A percentile compares a stretch with the other conserved stretches of the same genome.
Conservation (phyloP, 768 basidiomycete genomes). For the Russula compacta region DNA sequence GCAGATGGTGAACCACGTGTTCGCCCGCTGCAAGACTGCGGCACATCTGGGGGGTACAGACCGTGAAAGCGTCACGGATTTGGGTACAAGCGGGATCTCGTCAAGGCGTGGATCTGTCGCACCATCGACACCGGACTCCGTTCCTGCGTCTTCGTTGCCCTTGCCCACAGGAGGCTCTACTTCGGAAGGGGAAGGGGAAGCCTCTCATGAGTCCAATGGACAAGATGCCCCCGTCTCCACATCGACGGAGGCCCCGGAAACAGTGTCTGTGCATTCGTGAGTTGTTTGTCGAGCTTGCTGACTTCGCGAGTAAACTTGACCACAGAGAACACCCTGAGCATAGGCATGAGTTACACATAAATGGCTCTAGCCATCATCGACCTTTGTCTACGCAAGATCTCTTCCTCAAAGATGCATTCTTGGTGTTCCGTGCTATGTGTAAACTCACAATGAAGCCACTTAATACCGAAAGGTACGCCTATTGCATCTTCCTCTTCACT, state of each 20-base stretch:
- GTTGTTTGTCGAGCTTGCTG: background rate
- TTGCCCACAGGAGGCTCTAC: slow-evolving; percentile 1
- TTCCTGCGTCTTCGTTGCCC: slow-evolving; percentile 16
- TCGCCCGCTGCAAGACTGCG: slow-evolving; percentile 59
- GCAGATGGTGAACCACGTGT: slow-evolving; percentile 97
- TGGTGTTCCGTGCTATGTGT: slow-evolving; percentile 94
- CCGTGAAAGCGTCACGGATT: background rate
- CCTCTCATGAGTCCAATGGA: background rate
- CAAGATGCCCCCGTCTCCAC: background rate
- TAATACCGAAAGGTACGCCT: slow-evolving; percentile 75
- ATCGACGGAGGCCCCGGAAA: background rate
- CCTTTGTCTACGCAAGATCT: slow-evolving; percentile 74
- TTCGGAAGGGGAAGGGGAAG: background rate
- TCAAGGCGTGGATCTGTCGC: slow-evolving; percentile 11
- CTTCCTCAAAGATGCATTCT: slow-evolving; percentile 95
- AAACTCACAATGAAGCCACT: slow-evolving; percentile 98
- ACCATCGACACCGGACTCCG: slow-evolving; percentile 14
- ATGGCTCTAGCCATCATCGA: slow-evolving; percentile 23
- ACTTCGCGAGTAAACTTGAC: background rate
- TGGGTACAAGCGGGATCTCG: slow-evolving; percentile 11
- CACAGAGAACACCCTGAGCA: slow-evolving; percentile 3
- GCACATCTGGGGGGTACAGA: slow-evolving; percentile 14
- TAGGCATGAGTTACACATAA: slow-evolving; percentile 13
- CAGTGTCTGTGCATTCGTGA: background rate
- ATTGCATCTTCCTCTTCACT: background rate